Percentiles rank a stretch among this genome's conserved stretches.
Conservation (phyloP, 495 filamentous ascomycete species). For the Penicillium odoratum region DNA sequence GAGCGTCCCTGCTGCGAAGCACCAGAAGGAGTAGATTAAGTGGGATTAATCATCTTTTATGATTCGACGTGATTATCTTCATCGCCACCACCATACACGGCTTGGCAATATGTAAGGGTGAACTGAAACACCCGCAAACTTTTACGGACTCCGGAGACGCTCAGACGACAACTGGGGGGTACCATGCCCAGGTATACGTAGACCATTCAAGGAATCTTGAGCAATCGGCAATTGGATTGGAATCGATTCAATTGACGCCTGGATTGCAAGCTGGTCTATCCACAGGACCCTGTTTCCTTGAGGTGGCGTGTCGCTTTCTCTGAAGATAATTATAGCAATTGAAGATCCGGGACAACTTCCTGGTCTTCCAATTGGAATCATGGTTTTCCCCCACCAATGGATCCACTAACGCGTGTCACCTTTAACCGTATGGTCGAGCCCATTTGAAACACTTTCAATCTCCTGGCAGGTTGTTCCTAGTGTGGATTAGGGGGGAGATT, state of each 20-base stretch:
- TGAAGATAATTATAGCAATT: slow-evolving; percentile 17
- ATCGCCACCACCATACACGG: slow-evolving; percentile 18
- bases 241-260: neutral
- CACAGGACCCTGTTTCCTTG: slow-evolving; percentile 6
- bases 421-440: slow-evolving; percentile 12
- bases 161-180: neutral
- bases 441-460: slow-evolving; percentile 14
- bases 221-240: neutral
- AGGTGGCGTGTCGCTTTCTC: neutral
- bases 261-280: slow-evolving; percentile 1
- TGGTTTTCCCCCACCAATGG: slow-evolving; percentile 15
- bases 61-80: slow-evolving; percentile 6
- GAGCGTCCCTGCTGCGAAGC: neutral
- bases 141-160: neutral
- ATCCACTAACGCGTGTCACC: slow-evolving; percentile 35
- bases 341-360: slow-evolving; percentile 15
- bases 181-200: slow-evolving; percentile 14
- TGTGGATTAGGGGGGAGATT: neutral
- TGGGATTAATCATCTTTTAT: neutral
- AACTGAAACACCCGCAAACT: slow-evolving; percentile 16
- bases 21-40: slow-evolving; percentile 2
- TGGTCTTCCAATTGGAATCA: slow-evolving; percentile 26
- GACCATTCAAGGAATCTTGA: neutral
- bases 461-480: neutral
- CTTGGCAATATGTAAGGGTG: slow-evolving; percentile 7